These are phyloP conservation scores for Tulasnella sp. DNA, from an alignment of 768 basidiomycete species.

Conservation along the genomic window DNA sequence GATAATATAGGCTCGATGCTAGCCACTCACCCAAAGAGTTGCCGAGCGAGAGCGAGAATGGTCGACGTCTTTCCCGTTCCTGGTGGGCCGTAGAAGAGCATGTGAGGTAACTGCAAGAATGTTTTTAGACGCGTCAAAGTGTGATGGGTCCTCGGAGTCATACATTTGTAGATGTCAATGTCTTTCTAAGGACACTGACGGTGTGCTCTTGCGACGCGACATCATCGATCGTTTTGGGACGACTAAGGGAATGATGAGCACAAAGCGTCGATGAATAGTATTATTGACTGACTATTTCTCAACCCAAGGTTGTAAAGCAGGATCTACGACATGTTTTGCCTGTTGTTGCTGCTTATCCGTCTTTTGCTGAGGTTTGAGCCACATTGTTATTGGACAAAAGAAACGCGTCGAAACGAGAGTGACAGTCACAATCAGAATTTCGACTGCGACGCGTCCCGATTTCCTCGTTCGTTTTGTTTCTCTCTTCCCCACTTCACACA, in stretches of 20 bases:
- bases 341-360: conserved; percentile 25
- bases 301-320: conserved; percentile 81
- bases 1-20: background rate
- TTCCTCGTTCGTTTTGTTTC: conserved; percentile 3
- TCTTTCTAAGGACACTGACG: conserved; percentile 79
- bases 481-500: background rate
- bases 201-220: conserved; percentile 96
- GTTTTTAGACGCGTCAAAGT: conserved; percentile 15
- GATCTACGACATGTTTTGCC: conserved; percentile 33
- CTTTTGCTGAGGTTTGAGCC: conserved; percentile 41
- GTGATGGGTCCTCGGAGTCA: conserved; percentile 14
- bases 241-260: conserved; percentile 34
- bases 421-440: conserved; percentile 25
- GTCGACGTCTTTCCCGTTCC: conserved; percentile 99
- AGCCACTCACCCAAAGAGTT: conserved; percentile 73
- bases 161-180: conserved; percentile 86
- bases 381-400: conserved; percentile 37
- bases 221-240: conserved; percentile 96
- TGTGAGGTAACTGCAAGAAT: conserved; percentile 75
- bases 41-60: conserved; percentile 83
- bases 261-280: background rate
- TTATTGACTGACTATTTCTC: conserved; percentile 76
- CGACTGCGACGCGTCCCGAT: conserved; percentile 1
- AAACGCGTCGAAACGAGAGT: conserved; percentile 34
- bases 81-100: conserved; percentile 98